phyloP scores from a whole-genome alignment of 148 eudicot genomes.

The Rhododendron vialii region DNA sequence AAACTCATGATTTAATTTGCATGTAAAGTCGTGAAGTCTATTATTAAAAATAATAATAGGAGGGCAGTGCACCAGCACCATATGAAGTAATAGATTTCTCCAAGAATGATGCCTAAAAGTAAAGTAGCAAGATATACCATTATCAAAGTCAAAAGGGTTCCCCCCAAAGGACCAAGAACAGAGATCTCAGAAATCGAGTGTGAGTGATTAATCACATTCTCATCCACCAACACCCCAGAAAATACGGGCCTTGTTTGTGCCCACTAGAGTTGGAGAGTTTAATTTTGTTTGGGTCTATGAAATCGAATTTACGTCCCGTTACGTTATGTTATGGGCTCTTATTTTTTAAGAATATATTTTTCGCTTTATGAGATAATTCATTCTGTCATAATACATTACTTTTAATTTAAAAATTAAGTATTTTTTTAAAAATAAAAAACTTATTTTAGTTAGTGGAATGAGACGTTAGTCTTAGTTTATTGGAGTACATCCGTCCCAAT shows the following conservation, averaged over 20 bases:
- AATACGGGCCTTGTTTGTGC: background rate
- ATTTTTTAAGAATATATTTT: too few species aligned
- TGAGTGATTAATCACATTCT: background rate
- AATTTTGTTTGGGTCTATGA: background rate
- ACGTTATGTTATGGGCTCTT: too few species aligned
- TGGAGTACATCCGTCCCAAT: too few species aligned
- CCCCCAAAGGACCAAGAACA: background rate
- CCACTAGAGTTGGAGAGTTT: background rate
- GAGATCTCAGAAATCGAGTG: background rate
- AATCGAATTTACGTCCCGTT: too few species aligned
- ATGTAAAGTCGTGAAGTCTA: slow-evolving; percentile 8
- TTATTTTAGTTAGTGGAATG: too few species aligned
- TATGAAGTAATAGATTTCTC: background rate
- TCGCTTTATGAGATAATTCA: too few species aligned
- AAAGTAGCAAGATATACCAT: background rate
- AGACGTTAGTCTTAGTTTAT: too few species aligned
- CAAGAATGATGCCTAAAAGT: slow-evolving; percentile 4
- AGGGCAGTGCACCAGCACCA: background rate
- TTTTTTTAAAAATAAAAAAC: too few species aligned
- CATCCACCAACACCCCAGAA: background rate
- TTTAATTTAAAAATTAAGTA: too few species aligned
- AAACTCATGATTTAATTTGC: background rate
- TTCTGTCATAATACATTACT: too few species aligned
- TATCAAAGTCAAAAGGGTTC: slow-evolving; percentile 7
- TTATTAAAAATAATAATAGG: background rate